A percentile compares a stretch with the other conserved stretches of the same genome.
These are phyloP conservation scores for Poronia punctata DNA, from an alignment of 495 filamentous ascomycete genomes.

Conservation along the genomic window DNA sequence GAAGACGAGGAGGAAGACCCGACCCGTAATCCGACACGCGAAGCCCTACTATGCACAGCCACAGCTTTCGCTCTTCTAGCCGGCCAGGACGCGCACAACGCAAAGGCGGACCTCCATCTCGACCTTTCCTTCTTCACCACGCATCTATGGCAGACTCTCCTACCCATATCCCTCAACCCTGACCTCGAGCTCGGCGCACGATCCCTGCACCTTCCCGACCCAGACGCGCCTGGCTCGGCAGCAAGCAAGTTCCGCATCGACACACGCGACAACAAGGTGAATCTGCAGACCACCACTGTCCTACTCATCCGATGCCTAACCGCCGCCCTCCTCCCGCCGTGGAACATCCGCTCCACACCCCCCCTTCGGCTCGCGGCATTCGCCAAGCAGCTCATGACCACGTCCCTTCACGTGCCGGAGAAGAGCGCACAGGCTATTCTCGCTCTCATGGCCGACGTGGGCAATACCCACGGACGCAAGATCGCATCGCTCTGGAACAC, in stretches of 20 bases:
- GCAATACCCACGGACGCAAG: constrained; percentile 62
- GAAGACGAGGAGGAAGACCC: constrained; percentile 33
- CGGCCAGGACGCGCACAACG: constrained; percentile 76
- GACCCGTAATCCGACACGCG: constrained; percentile 64
- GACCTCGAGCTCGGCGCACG: constrained; percentile 82
- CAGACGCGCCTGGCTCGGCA: constrained; percentile 39
- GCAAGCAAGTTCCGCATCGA: constrained; percentile 14
- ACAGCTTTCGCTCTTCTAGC: constrained; percentile 91
- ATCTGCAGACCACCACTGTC: constrained; percentile 86
- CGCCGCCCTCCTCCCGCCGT: constrained; percentile 64
- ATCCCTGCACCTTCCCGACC: constrained; percentile 73
- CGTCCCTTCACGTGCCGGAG: constrained; percentile 79
- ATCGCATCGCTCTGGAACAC: constrained; percentile 71
- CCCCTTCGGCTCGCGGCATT: constrained; percentile 82
- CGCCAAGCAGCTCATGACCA: constrained; percentile 80
- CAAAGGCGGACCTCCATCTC: constrained; percentile 58
- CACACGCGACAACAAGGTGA: constrained; percentile 58
- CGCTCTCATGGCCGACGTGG: constrained; percentile 64
- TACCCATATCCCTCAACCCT: constrained; percentile 67
- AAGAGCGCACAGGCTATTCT: constrained; percentile 75
- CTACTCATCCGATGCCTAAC: constrained; percentile 80
- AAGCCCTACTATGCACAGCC: constrained; percentile 87
- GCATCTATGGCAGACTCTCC: constrained; percentile 79
- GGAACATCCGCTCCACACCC: constrained; percentile 53
- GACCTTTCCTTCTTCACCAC: constrained; percentile 93